Base-by-base conservation (phyloP, 1,284 basidiomycete species). In the Ganoderma sinense region DNA sequence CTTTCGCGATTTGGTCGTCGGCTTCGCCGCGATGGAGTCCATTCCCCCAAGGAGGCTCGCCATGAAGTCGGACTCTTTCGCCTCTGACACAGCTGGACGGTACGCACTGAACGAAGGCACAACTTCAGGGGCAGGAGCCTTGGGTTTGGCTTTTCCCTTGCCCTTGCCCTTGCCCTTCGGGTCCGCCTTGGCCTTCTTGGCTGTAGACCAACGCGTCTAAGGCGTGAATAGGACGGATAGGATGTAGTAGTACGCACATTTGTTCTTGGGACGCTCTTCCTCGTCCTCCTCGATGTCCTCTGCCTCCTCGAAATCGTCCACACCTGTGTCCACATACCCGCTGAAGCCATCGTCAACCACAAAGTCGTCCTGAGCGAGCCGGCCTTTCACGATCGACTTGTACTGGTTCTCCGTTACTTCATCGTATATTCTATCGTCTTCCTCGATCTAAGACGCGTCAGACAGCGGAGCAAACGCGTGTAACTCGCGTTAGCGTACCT, bases 281-380 rank as follows among this genome's bases (percentile, higher is more conserved):
- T 85, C 80, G 10, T 80, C 78, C 26, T 87, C 83, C 45, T 85
- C 84, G 2, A 85, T 83, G 59, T 85, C 84, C 33, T 83, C 82
- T 18, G 83, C 85, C 53, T 87, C 88, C 29, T 85, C 88, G 92
- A 95, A 98, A 76, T 97, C 97, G 74, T 99, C 97, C 88, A 95
- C 91, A 5, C 98, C 98, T 77, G 98, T 95, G 82, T 99, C 98
- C 77, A 94, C 92, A 79, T 99, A 99, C 14, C 96, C 98, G 26
- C 87, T 89, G 0, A 94, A 89, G 65, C 97, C 97, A 83, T 99
- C 98, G 77, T 99, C 97, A 60, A 94, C 91, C 33, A 98, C 95
- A 74, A 99, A 99, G 81, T 99, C 97, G 77, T 98, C 96, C 75
- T 88, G 85, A 74, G 94, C 93, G n/a, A 98, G 85, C 23, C 98